Evolutionary conservation across 83 land plant species (phyloP).

Genomic region (Picea engelmannii): DNA sequence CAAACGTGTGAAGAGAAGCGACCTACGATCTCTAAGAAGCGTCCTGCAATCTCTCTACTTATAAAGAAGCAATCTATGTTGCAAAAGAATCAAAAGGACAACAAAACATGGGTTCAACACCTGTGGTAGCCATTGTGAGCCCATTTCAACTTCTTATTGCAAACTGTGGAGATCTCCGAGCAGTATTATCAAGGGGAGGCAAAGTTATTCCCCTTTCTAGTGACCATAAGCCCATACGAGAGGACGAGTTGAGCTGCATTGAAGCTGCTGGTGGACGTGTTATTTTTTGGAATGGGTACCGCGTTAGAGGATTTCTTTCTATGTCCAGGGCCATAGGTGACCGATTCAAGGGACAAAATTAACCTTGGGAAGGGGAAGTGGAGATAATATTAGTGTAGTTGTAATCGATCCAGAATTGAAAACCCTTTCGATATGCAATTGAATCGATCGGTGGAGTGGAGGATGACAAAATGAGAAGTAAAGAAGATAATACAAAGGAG

Average conservation of each 20-base stretch:
- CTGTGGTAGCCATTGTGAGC: conserved; percentile 29
- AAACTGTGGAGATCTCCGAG: conserved; percentile 36
- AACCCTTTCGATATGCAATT: too few relatives aligned
- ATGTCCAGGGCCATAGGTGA: conserved; percentile 49
- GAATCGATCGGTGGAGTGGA: too few relatives aligned
- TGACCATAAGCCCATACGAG: conserved; percentile 45
- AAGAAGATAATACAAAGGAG: too few relatives aligned
- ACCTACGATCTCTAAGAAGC: too few relatives aligned
- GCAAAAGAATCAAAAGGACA: background rate
- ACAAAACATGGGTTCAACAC: conserved; percentile 32
- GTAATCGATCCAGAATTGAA: conserved; percentile 42
- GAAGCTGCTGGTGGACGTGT: conserved; percentile 7
- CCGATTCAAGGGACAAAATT: conserved; percentile 29
- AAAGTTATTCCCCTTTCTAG: conserved; percentile 9
- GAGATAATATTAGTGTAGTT: conserved; percentile 70
- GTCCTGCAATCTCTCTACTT: too few relatives aligned
- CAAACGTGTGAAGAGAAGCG: too few relatives aligned
- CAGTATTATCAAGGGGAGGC: conserved; percentile 26
- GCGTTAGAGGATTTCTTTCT: conserved; percentile 52
- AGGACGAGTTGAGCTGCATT: conserved; percentile 43
- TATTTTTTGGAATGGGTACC: conserved; percentile 35
- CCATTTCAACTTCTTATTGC: conserved; percentile 25
- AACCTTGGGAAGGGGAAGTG: conserved; percentile 50
- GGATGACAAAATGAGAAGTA: too few relatives aligned
- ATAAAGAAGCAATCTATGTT: too few relatives aligned